Base-by-base conservation (phyloP, 148 eudicot genomes). In the Cornus suecica region DNA sequence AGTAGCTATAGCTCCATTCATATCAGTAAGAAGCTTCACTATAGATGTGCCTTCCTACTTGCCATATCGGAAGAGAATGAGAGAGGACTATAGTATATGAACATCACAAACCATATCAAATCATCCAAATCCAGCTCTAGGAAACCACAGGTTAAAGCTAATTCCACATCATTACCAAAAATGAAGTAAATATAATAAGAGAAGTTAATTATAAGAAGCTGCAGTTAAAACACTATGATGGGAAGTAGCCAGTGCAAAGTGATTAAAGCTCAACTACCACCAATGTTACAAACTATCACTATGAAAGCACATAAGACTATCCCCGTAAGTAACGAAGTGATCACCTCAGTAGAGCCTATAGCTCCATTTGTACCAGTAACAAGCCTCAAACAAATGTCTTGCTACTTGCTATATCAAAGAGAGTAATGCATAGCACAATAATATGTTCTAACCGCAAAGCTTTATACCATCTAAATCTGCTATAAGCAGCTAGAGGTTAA, bases 251-350 rank as follows among this genome's bases (percentile, higher is more conserved):
- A 32, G 2, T 32, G 5, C 34, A 5, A 32, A 32, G 34, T 5
- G 34, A 74, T 86, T 65, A 90, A 85, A 87, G 85, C 80, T 84
- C 85, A 89, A 54, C 61, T 54, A 54, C 61, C 61, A 54, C 34
- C 5, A 32, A 32, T 5, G 5, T 5, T 32, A 32, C n/a, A n/a
- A n/a, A n/a, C n/a, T n/a, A n/a, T n/a, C n/a, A n/a, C n/a, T n/a
- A n/a, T n/a, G n/a, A n/a, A n/a, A n/a, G n/a, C 5, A 2, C 2
- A n/a, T 54, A 54, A 1, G 62, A 77, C 76, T 91, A 91, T 75
- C 83, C 74, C 92, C 90, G 90, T 37, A 90, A 87, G 86, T 82
- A 88, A 88, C 84, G 82, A 84, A 87, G 86, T 92, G 86, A 84
- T 86, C 89, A 84, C 84, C 90, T 90, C 84, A 83, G 77, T 77